phyloP scores from a whole-genome alignment of 345 rosid genomes.

The Camelina hispida region DNA sequence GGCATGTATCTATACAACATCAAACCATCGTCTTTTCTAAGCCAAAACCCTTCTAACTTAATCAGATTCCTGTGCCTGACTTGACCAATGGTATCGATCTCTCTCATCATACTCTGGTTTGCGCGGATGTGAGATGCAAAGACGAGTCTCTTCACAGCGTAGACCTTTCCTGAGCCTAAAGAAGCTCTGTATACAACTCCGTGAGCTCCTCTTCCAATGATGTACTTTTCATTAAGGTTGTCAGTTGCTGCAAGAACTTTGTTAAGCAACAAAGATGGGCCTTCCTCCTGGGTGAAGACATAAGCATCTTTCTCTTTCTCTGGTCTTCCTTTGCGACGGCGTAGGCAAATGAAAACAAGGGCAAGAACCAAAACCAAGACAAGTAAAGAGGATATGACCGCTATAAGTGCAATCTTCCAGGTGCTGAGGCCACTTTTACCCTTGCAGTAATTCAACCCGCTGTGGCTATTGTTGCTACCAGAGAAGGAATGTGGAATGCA shows the following conservation, averaged over 20 bases:
- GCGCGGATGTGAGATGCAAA: slow-evolving; percentile 56
- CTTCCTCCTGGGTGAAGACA: slow-evolving; percentile 50
- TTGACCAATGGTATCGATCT: slow-evolving; percentile 63
- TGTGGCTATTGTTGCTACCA: slow-evolving; percentile 40
- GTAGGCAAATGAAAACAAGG: slow-evolving; percentile 42
- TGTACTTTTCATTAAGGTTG: slow-evolving; percentile 62
- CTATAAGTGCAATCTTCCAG: slow-evolving; percentile 49
- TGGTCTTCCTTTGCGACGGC: slow-evolving; percentile 1
- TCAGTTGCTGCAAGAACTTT: slow-evolving; percentile 72
- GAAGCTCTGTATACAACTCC: slow-evolving; percentile 76
- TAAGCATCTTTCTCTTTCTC: slow-evolving; percentile 41
- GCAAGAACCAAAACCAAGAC: slow-evolving; percentile 37
- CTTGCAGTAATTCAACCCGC: slow-evolving; percentile 50
- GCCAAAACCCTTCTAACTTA: slow-evolving; percentile 80
- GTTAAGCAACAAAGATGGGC: slow-evolving; percentile 54
- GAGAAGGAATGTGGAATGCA: slow-evolving; percentile 59
- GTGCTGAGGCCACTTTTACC: slow-evolving; percentile 45
- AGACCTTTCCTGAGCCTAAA: slow-evolving; percentile 50
- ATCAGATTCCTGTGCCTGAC: slow-evolving; percentile 79
- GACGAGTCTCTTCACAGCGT: slow-evolving; percentile 67
- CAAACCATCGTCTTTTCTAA: slow-evolving; percentile 65
- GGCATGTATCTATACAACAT: slow-evolving; percentile 72
- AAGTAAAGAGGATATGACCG: slow-evolving; percentile 47
- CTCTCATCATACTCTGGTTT: slow-evolving; percentile 60
- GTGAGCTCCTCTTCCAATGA: slow-evolving; percentile 81